Base-by-base conservation (phyloP, 495 filamentous ascomycete genomes). In the Aspergillus ellipticus region DNA sequence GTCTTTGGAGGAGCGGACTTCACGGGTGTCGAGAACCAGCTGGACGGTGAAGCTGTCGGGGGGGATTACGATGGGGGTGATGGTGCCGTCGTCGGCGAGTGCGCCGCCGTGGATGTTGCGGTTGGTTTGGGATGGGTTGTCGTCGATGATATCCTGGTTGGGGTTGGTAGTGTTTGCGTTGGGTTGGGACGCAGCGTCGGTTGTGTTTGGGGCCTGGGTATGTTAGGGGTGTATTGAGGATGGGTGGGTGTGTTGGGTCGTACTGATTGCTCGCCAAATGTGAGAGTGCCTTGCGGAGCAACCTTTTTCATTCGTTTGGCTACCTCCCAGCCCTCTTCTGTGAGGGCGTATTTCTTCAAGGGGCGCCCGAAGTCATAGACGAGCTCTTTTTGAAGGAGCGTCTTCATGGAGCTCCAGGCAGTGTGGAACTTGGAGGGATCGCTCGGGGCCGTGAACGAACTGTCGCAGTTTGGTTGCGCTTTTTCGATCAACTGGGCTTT, bases 401-500 rank as follows among this genome's bases (percentile, higher is more conserved):
- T 89, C 61, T 89, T 92, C 83, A 95, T 95, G 0, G 88, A 89
- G 63, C 79, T 86, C 90, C 90, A 95, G 0, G 89, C 90, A 2
- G 89, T 94, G 59, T 89, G 90, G 63, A 79, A 88, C 59, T 83
- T 88, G 5, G 74, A 85, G 3, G 86, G 73, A 49, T 91, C 85
- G 9, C 73, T 70, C 6, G 88, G 86, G 1, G 81, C 83, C 0
- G 82, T 87, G 63, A 91, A 92, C 0, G 88, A 91, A 5, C 85
- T 71, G 65, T 92, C 88, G 60, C 86, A 91, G 66, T 86, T 76
- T 17, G 81, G 81, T 62, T 93, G 86, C 11, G 89, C 89, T 4
- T 74, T 74, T 51, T 85, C 85, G 41, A 92, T 87, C 17, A 89
- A 64, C 51, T 88, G 77, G 10, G 75, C 59, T 65, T 92, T 94